Conservation (phyloP, 2,329 filamentous ascomycete genomes). For the Scytalidium sp. region DNA sequence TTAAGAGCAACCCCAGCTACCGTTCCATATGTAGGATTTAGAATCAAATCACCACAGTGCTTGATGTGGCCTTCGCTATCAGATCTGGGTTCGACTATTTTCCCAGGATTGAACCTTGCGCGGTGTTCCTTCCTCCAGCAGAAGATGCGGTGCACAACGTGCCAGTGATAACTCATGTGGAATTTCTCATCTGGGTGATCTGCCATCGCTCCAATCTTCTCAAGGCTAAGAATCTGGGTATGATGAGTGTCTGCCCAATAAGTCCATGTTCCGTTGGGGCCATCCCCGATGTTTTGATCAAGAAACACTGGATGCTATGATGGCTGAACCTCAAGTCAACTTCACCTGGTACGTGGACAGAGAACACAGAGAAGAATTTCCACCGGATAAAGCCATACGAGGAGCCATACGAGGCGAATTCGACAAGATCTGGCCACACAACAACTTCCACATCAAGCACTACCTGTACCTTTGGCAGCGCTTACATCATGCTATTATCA, state of each 20-base stretch:
- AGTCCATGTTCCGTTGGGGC: background rate
- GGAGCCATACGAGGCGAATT: constrained; percentile 1
- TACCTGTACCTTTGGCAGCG: constrained; percentile 3
- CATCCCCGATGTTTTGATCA: background rate
- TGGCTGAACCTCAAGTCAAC: background rate
- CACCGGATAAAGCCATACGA: background rate
- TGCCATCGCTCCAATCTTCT: background rate
- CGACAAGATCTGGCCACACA: background rate
- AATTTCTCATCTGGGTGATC: background rate
- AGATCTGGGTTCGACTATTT: background rate
- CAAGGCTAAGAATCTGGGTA: background rate
- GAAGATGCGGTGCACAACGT: background rate
- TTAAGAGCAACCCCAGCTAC: background rate
- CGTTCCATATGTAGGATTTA: background rate
- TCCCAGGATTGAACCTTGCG: background rate
- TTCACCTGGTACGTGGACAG: background rate
- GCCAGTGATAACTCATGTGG: background rate
- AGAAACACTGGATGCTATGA: constrained; percentile 1
- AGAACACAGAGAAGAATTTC: background rate
- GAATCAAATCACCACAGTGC: background rate
- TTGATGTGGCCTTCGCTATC: background rate
- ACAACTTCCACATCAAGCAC: background rate
- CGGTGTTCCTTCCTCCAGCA: background rate
- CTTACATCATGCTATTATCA: background rate
- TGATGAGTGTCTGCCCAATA: background rate